Base-by-base conservation (phyloP, 371 early-diverging fungal species). In the Nematocida displodere region DNA sequence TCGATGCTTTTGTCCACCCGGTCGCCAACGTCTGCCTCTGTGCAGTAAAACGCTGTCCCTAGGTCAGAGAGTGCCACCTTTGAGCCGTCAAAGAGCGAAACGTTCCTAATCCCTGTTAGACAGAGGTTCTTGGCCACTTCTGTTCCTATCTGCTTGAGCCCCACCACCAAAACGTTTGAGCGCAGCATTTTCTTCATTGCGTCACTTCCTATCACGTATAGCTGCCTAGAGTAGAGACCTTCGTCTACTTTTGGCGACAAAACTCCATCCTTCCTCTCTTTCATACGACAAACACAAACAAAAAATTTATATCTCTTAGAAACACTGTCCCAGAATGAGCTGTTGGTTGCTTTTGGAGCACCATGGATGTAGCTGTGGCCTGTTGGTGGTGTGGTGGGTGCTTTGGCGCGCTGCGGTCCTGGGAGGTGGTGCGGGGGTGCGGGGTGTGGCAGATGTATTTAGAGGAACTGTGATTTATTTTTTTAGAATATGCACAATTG, bases 121-220 rank as follows among this genome's bases (percentile, higher is more conserved):
- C 93, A 87, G 50, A 99, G 88, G 85, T 99, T 97, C 84, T 99
- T 99, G 80, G 95, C 92, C 75, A 98, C 91, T 85, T 99, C 99
- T 53, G 92, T 89, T 66, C 97, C 99, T 68, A 96, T 88, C 47
- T 95, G 96, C 79, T 90, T 90, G 52, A 95, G 82, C 13, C 98
- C 98, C 42, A 96, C 86, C 58, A 99, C 88, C 40, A 99, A 87
- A 24, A 99, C 93, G 83, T 93, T 91, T 63, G 93, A 91, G 53
- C 85, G 83, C 81, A 91, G 88, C 97, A 99, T 96, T 85, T 91
- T 92, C 79, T 90, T 87, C 97, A 97, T 97, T 67, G 99, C 98
- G 66, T 95, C 97, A 82, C 92, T 92, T 31, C 98, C 99, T 65
- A 99, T 88, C 20, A 97, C 98, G 58, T 81, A 80, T 17, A 82